phyloP scores from a whole-genome alignment of 2,329 filamentous ascomycete genomes.

The Colletotrichum karsti region DNA sequence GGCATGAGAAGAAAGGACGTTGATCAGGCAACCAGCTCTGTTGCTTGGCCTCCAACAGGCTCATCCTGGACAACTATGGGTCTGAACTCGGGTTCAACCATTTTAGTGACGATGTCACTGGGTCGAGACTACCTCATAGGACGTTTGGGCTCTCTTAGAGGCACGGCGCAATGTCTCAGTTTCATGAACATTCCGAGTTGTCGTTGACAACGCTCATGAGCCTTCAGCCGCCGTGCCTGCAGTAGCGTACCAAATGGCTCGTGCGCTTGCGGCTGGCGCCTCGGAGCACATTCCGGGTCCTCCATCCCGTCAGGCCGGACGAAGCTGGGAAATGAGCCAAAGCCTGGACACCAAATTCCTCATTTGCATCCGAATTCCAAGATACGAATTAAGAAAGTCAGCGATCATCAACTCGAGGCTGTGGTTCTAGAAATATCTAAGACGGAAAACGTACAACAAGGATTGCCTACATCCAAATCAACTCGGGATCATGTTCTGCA shows the following conservation, averaged over 20 bases:
- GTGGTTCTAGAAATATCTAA: too few relatives aligned
- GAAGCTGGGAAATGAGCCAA: conserved; percentile 3
- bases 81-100: background rate
- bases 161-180: background rate
- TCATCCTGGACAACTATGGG: background rate
- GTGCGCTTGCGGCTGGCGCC: background rate
- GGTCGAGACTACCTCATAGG: background rate
- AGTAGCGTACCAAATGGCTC: background rate
- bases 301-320: background rate
- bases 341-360: background rate
- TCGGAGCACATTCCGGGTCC: conserved; percentile 6
- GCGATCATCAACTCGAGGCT: too few relatives aligned
- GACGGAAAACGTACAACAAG: too few relatives aligned
- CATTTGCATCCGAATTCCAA: too few relatives aligned
- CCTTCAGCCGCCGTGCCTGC: background rate
- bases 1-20: background rate
- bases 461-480: too few relatives aligned
- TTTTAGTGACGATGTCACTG: background rate
- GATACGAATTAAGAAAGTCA: too few relatives aligned
- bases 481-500: too few relatives aligned
- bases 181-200: background rate
- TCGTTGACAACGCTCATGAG: background rate
- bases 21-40: background rate
- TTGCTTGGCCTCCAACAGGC: background rate
- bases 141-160: background rate